Percentiles rank a stretch among this genome's conserved stretches.
Evolutionary conservation across 148 eudicot genomes (phyloP).

Genomic region (Fagopyrum homotropicum): DNA sequence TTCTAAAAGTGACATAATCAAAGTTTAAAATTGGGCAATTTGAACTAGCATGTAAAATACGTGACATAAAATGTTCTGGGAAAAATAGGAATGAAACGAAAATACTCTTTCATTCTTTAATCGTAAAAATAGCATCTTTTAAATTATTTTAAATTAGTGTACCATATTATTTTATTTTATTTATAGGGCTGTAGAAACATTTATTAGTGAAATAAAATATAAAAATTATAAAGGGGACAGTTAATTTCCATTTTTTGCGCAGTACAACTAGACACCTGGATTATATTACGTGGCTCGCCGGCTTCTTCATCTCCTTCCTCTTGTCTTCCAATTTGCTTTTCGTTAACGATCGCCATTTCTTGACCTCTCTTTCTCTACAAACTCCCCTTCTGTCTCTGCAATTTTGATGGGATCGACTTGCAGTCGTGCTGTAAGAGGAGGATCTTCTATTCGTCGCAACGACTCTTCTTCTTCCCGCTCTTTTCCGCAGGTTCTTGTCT

Average conservation of each 20-base stretch:
- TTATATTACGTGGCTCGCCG: background rate
- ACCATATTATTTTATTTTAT: no score
- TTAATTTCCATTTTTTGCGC: background rate
- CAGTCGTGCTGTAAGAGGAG: background rate
- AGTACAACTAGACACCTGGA: conserved; percentile 9
- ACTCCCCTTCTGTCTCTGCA: background rate
- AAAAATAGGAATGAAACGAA: no score
- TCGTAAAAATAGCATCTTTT: no score
- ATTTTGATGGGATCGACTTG: conserved; percentile 6
- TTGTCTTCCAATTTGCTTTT: background rate
- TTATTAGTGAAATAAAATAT: background rate
- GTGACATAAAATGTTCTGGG: no score
- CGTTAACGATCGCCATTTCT: background rate
- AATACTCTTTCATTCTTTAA: no score
- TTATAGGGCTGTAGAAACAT: background rate
- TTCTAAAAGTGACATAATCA: no score
- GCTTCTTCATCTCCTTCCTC: background rate
- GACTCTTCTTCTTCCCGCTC: conserved; percentile 5
- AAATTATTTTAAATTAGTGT: no score
- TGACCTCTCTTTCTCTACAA: background rate
- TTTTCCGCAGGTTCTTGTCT: conserved; percentile 1
- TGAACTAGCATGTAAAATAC: no score
- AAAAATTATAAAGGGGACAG: background rate
- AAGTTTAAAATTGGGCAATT: no score
- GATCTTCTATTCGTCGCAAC: conserved; percentile 2